Conservation (phyloP, 441 rosid species). For the Erodium chrysanthum region DNA sequence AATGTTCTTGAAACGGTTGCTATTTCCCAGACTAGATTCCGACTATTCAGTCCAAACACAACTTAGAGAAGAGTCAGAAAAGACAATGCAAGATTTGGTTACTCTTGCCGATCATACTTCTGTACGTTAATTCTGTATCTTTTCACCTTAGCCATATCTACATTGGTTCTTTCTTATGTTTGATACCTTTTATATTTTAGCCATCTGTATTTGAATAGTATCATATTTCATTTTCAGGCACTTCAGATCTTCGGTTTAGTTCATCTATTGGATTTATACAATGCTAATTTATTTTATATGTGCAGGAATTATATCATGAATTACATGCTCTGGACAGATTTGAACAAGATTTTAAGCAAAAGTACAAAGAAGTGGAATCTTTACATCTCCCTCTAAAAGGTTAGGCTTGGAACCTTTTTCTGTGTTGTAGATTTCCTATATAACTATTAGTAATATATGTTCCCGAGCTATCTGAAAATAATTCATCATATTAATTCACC, state of each 20-base stretch:
- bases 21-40: slow-evolving; percentile 47
- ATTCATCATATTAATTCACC: too few species aligned
- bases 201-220: too few species aligned
- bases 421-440: slow-evolving; percentile 11
- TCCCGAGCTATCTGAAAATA: slow-evolving; percentile 5
- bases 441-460: background rate
- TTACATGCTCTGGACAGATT: slow-evolving; percentile 91
- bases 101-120: slow-evolving; percentile 74
- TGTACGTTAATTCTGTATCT: slow-evolving; percentile 36
- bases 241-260: too few species aligned
- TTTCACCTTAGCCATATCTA: background rate
- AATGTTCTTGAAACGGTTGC: slow-evolving; percentile 16
- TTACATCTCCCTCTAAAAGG: slow-evolving; percentile 66
- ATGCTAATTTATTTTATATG: too few species aligned
- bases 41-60: slow-evolving; percentile 29
- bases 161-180: too few species aligned
- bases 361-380: slow-evolving; percentile 77
- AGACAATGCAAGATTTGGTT: slow-evolving; percentile 61
- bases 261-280: too few species aligned
- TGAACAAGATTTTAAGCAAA: slow-evolving; percentile 90
- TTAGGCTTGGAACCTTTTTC: slow-evolving; percentile 15
- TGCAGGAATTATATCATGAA: slow-evolving; percentile 88
- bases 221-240: too few species aligned
- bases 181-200: too few species aligned
- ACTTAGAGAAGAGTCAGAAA: slow-evolving; percentile 56